These are phyloP conservation scores for Scleromitrula shiraiana DNA, from an alignment of 2,329 filamentous ascomycete species.

Conservation along the genomic window DNA sequence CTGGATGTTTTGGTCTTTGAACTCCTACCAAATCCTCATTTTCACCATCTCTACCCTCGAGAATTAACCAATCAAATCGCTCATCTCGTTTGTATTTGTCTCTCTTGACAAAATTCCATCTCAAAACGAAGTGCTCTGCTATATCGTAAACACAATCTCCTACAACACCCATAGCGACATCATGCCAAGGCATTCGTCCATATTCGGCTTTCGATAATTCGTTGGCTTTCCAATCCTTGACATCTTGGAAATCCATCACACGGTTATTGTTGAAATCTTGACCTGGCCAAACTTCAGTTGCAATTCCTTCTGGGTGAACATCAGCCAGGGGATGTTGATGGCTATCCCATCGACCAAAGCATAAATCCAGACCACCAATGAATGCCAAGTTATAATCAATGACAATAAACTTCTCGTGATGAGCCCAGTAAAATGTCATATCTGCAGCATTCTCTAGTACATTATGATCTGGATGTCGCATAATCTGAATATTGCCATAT, in stretches of 20 bases:
- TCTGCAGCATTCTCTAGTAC: slow-evolving; percentile 88
- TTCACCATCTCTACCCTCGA: slow-evolving; percentile 67
- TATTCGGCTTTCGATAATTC: slow-evolving; percentile 86
- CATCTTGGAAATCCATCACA: slow-evolving; percentile 89
- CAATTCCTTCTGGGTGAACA: slow-evolving; percentile 74
- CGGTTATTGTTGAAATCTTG: slow-evolving; percentile 99
- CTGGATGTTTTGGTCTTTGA: slow-evolving; percentile 80
- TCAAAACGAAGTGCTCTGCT: slow-evolving; percentile 85
- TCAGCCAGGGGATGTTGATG: slow-evolving; percentile 81
- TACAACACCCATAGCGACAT: slow-evolving; percentile 85
- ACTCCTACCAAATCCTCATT: slow-evolving; percentile 84
- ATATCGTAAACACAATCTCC: slow-evolving; percentile 90
- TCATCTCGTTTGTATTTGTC: slow-evolving; percentile 94
- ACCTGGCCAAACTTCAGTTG: slow-evolving; percentile 82
- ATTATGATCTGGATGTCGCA: slow-evolving; percentile 93
- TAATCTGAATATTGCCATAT: slow-evolving; percentile 78
- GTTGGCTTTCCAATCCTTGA: slow-evolving; percentile 87
- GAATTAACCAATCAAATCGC: slow-evolving; percentile 73
- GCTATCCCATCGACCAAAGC: slow-evolving; percentile 90
- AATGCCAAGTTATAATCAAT: slow-evolving; percentile 88
- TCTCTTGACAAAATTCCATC: slow-evolving; percentile 95
- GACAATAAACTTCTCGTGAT: slow-evolving; percentile 96
- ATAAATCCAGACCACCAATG: slow-evolving; percentile 88
- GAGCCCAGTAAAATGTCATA: slow-evolving; percentile 97
- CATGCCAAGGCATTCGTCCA: slow-evolving; percentile 97